These are phyloP conservation scores for Aspergillus fischeri DNA, from an alignment of 2,329 filamentous ascomycete species.

Conservation along the genomic window DNA sequence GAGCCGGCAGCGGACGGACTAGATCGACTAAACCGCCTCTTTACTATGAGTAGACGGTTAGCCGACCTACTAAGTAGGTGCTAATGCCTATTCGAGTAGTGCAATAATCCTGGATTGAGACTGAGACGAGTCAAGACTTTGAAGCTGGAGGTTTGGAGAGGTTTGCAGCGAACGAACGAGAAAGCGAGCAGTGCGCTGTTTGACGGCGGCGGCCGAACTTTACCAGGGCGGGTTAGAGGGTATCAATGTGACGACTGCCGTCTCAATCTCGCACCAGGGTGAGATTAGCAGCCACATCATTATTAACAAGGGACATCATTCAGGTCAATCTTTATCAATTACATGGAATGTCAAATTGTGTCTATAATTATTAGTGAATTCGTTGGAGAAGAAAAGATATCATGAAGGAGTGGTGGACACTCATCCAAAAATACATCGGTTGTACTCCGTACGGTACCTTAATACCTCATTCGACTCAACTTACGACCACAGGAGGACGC, in stretches of 20 bases:
- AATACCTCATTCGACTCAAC: neutral
- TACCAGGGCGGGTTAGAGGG: neutral
- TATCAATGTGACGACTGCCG: neutral
- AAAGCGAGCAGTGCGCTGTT: neutral
- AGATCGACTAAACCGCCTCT: neutral
- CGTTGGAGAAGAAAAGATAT: neutral
- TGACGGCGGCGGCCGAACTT: neutral
- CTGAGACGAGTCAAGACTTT: neutral
- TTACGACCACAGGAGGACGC: neutral
- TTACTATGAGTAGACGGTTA: neutral
- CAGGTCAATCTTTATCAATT: neutral
- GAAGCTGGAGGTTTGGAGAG: neutral
- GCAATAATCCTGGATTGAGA: neutral
- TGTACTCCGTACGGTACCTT: neutral
- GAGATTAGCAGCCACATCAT: neutral
- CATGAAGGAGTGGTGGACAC: no score
- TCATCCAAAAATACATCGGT: neutral
- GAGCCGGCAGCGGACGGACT: neutral
- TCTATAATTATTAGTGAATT: neutral
- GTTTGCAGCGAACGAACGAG: neutral
- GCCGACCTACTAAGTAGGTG: neutral
- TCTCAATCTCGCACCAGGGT: neutral
- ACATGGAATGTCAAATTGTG: neutral
- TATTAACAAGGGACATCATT: neutral
- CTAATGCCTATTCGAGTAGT: neutral